A percentile compares a stretch with the other conserved stretches of the same genome.
These are phyloP conservation scores for Aspergillus vadensis DNA, from an alignment of 2,329 filamentous ascomycete species.

Conservation along the genomic window DNA sequence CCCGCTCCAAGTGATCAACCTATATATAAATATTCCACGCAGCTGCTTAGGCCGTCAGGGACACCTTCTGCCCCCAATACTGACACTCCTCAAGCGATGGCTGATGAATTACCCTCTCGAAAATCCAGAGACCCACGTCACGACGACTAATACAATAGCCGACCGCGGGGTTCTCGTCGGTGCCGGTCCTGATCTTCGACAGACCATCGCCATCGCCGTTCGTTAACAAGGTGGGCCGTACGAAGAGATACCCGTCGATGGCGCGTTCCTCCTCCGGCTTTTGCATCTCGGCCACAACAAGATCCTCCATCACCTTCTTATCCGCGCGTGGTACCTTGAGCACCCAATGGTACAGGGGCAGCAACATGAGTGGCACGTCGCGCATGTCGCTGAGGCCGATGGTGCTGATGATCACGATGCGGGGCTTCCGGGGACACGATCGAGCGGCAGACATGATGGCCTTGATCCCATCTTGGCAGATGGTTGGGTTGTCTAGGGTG, in stretches of 20 bases:
- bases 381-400: constrained; percentile 36
- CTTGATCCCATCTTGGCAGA: constrained; percentile 36
- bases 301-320: constrained; percentile 38
- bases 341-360: constrained; percentile 35
- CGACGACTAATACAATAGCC: background rate
- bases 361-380: constrained; percentile 35
- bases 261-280: constrained; percentile 22
- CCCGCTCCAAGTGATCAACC: no score
- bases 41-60: background rate
- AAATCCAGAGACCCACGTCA: background rate
- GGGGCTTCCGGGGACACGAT: constrained; percentile 21
- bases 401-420: constrained; percentile 36
- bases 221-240: constrained; percentile 38
- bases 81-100: background rate
- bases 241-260: constrained; percentile 23
- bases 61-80: background rate
- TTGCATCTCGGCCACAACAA: constrained; percentile 26
- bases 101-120: background rate
- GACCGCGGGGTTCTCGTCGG: background rate
- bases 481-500: constrained; percentile 36
- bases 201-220: constrained; percentile 33
- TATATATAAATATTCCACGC: background rate
- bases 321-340: constrained; percentile 40
- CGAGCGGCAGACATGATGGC: constrained; percentile 29
- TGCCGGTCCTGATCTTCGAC: background rate